A percentile compares a stretch with the other conserved stretches of the same genome.
These are phyloP conservation scores for Sporodiniella umbellata DNA, from an alignment of 371 early-diverging fungal species.

Conservation along the genomic window DNA sequence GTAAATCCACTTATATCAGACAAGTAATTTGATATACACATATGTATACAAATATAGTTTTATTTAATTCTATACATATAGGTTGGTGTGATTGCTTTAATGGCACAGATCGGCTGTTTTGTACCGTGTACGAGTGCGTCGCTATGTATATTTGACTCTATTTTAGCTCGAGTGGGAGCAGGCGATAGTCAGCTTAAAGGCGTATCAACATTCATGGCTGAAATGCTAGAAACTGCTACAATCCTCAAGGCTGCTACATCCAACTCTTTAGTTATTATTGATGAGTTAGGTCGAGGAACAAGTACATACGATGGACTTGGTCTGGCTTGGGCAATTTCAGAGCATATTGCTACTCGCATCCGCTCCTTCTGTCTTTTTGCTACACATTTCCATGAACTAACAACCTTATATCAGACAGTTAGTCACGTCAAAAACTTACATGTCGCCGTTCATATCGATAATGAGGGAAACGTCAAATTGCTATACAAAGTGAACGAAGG, in stretches of 20 bases:
- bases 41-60: neutral
- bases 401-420: conserved; percentile 68
- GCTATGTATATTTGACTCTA: conserved; percentile 86
- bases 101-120: conserved; percentile 98
- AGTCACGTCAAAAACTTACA: conserved; percentile 83
- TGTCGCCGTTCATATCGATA: conserved; percentile 74
- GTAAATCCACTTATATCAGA: conserved; percentile 95
- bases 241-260: conserved; percentile 82
- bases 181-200: conserved; percentile 94
- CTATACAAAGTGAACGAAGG: conserved; percentile 88
- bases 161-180: conserved; percentile 96
- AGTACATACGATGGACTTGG: conserved; percentile 98
- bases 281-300: conserved; percentile 99
- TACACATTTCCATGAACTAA: conserved; percentile 98
- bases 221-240: conserved; percentile 97
- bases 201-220: conserved; percentile 98
- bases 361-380: conserved; percentile 88
- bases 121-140: conserved; percentile 90
- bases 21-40: conserved; percentile 60
- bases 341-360: conserved; percentile 84
- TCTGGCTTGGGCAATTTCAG: conserved; percentile 95
- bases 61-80: conserved; percentile 14
- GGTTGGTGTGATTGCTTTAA: conserved; percentile 89
- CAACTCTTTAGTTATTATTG: conserved; percentile 95
- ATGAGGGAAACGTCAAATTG: conserved; percentile 69